Conservation (phyloP, 768 basidiomycete genomes). For the Gloeopeniophorella convolvens region DNA sequence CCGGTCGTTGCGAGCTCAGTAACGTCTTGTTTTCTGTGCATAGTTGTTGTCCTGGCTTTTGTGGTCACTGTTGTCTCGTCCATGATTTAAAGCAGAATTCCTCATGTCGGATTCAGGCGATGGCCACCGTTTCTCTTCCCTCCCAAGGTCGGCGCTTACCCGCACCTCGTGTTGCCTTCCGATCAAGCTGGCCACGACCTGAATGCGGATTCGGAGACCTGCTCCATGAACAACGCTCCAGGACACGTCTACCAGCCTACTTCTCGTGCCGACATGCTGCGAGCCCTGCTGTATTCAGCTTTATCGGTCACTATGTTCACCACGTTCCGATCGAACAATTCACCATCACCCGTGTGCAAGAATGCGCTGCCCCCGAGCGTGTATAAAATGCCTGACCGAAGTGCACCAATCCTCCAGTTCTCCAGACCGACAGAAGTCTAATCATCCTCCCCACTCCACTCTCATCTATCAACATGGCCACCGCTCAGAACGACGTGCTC, state of each 20-base stretch:
- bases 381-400: slow-evolving; percentile 44
- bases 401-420: slow-evolving; percentile 22
- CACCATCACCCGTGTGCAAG: slow-evolving; percentile 47
- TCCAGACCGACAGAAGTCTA: slow-evolving; percentile 19
- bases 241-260: slow-evolving; percentile 51
- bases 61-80: not conserved
- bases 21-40: slow-evolving; percentile 15
- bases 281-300: slow-evolving; percentile 58
- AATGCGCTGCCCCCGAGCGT: slow-evolving; percentile 37
- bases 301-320: slow-evolving; percentile 71
- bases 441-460: slow-evolving; percentile 24
- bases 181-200: slow-evolving; percentile 58
- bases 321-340: slow-evolving; percentile 62
- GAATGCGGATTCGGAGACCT: slow-evolving; percentile 50
- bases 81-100: slow-evolving; percentile 22
- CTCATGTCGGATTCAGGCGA: slow-evolving; percentile 24
- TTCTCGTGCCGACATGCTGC: slow-evolving; percentile 68
- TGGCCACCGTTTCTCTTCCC: slow-evolving; percentile 19
- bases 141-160: slow-evolving; percentile 41
- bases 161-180: slow-evolving; percentile 57
- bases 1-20: slow-evolving; percentile 17
- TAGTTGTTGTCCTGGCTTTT: slow-evolving; percentile 4
- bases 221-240: slow-evolving; percentile 63
- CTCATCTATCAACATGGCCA: slow-evolving; percentile 37
- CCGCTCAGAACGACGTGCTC: slow-evolving; percentile 49